Percentiles rank a stretch among this genome's conserved stretches.
phyloP scores from a whole-genome alignment of 1,284 basidiomycete genomes.

The Puccinia coronata region DNA sequence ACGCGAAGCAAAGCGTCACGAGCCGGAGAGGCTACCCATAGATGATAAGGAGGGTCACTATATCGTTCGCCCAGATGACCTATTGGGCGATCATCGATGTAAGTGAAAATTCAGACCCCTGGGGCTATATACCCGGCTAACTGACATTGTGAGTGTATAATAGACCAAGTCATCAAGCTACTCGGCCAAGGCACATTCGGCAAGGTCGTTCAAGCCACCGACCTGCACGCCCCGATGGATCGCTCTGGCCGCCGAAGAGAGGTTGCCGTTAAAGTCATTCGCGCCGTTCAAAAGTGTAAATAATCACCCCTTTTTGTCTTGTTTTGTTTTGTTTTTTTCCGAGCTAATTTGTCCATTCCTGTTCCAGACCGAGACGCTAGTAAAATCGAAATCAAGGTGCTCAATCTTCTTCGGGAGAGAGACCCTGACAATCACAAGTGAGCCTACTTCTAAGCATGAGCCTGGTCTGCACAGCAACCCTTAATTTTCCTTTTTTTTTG shows the following conservation, averaged over 20 bases:
- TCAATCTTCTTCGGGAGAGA: slow-evolving; percentile 84
- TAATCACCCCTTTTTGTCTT: not conserved
- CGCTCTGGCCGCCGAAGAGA: slow-evolving; percentile 63
- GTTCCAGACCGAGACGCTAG: slow-evolving; percentile 80
- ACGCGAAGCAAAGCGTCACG: slow-evolving; percentile 35
- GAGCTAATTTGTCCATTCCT: not conserved
- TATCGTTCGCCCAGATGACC: slow-evolving; percentile 83
- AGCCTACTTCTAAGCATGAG: slow-evolving; percentile 59
- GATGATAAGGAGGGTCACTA: slow-evolving; percentile 95
- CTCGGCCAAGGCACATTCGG: slow-evolving; percentile 98
- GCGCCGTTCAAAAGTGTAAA: slow-evolving; percentile 80
- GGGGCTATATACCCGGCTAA: slow-evolving; percentile 56
- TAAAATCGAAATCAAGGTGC: slow-evolving; percentile 95
- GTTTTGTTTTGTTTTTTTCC: no score
- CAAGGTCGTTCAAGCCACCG: slow-evolving; percentile 93
- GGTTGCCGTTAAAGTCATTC: slow-evolving; percentile 98
- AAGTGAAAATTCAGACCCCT: slow-evolving; percentile 63
- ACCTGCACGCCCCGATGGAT: slow-evolving; percentile 65
- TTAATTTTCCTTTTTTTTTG: not conserved
- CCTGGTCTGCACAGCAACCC: slow-evolving; percentile 14
- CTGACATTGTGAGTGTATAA: slow-evolving; percentile 6
- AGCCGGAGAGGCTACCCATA: slow-evolving; percentile 63
- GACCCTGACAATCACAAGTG: slow-evolving; percentile 88
- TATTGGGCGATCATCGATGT: slow-evolving; percentile 69
- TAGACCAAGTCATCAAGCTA: slow-evolving; percentile 72